Conservation (phyloP, 108 stramenopile genomes). For the Nitzschia sp. region DNA sequence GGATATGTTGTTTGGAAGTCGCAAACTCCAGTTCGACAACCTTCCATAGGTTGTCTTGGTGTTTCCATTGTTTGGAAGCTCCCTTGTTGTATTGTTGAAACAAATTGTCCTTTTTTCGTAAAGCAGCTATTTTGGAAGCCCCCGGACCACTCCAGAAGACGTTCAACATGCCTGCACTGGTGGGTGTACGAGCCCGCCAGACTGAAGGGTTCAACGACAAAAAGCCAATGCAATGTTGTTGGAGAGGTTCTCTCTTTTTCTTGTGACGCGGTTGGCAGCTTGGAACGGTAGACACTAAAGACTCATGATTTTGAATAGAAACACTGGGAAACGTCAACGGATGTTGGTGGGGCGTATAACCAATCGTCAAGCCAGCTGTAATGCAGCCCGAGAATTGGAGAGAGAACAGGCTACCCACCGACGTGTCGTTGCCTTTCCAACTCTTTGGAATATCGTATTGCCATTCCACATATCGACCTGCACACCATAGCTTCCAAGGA, state of each 20-base stretch:
- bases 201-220: slow-evolving; percentile 33
- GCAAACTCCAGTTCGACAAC: slow-evolving; percentile 18
- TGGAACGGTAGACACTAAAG: slow-evolving; percentile 6
- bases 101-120: neutral
- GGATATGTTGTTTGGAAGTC: neutral
- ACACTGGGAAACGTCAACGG: neutral
- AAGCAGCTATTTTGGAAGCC: too few species aligned
- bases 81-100: slow-evolving; percentile 5
- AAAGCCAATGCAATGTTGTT: slow-evolving; percentile 36
- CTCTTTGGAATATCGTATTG: slow-evolving; percentile 17
- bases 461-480: slow-evolving; percentile 21
- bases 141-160: slow-evolving; percentile 21
- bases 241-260: neutral
- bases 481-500: slow-evolving; percentile 53
- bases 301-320: slow-evolving; percentile 34
- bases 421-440: neutral
- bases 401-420: slow-evolving; percentile 15
- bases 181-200: slow-evolving; percentile 18
- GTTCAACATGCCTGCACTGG: slow-evolving; percentile 29
- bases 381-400: slow-evolving; percentile 31
- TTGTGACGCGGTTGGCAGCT: neutral
- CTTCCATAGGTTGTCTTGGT: slow-evolving; percentile 24
- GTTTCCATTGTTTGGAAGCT: neutral
- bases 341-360: slow-evolving; percentile 14
- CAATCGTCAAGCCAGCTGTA: slow-evolving; percentile 58